A percentile compares a stretch with the other conserved stretches of the same genome.
Evolutionary conservation across 2,329 filamentous ascomycete species (phyloP).

Genomic region (Neurospora sp.): DNA sequence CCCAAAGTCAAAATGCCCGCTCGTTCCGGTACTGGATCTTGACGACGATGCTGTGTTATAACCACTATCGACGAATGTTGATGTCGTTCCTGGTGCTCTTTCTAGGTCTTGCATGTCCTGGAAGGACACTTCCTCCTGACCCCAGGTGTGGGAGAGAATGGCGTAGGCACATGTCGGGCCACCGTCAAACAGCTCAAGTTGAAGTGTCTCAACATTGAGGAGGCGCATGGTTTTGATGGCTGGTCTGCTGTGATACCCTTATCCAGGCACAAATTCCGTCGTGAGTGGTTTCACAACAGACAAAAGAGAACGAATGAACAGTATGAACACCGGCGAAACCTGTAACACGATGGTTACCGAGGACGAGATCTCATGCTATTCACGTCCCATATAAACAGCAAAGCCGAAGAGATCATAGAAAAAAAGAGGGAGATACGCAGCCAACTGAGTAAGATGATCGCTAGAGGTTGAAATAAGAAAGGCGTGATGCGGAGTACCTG

Average conservation of each 20-base stretch:
- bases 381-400: neutral
- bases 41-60: neutral
- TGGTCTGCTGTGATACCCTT: neutral
- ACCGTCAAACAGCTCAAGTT: constrained; percentile 2
- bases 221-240: constrained; percentile 1
- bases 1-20: neutral
- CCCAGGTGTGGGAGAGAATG: constrained; percentile 9
- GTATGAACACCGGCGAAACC: neutral
- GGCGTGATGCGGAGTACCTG: neutral
- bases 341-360: neutral
- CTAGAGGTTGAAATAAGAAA: neutral
- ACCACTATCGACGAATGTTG: neutral
- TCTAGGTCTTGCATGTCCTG: constrained; percentile 2
- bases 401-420: neutral
- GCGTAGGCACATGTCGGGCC: neutral
- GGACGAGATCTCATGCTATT: neutral
- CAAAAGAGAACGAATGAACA: neutral
- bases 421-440: neutral
- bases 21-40: neutral
- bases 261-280: neutral
- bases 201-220: constrained; percentile 3
- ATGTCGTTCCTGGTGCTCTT: neutral
- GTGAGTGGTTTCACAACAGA: neutral
- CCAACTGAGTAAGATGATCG: neutral
- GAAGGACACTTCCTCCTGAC: constrained; percentile 3